Evolutionary conservation across 2,329 filamentous ascomycete species (phyloP).

Genomic region (Tricladium varicosporioides): DNA sequence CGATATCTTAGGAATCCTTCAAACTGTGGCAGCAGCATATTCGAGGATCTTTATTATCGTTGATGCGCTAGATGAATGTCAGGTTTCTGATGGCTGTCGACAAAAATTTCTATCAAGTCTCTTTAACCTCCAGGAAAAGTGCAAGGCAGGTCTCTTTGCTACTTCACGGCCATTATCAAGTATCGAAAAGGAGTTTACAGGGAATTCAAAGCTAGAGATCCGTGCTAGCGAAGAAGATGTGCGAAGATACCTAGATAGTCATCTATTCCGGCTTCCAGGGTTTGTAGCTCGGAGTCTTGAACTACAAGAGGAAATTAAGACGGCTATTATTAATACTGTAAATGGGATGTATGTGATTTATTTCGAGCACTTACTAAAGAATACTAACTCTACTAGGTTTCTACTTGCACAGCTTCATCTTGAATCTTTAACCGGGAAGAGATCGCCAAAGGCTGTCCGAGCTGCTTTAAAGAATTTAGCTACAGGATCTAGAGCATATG

Average conservation of each 20-base stretch:
- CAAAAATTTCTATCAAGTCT: not conserved
- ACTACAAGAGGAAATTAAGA: no score
- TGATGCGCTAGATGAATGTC: not conserved
- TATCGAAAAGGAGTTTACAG: not conserved
- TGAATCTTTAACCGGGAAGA: slow-evolving; percentile 31
- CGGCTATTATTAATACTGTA: no score
- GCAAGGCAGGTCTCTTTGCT: not conserved
- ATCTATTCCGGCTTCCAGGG: no score
- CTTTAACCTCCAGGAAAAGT: not conserved
- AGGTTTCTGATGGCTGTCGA: not conserved
- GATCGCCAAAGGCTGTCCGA: slow-evolving; percentile 29
- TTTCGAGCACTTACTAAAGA: no score
- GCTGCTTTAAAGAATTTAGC: slow-evolving; percentile 30
- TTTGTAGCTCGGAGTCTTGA: no score
- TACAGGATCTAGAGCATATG: slow-evolving; percentile 20
- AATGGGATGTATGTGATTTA: no score
- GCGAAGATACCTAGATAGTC: no score
- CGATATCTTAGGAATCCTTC: not conserved
- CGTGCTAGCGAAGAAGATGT: not conserved
- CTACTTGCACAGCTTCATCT: slow-evolving; percentile 37
- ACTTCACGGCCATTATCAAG: not conserved
- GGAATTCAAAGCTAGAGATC: not conserved
- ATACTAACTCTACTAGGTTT: no score
- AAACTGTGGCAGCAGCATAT: not conserved
- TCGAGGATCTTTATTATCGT: not conserved